Conservation (phyloP, 306 rosid genomes). For the Lathyrus aphaca region DNA sequence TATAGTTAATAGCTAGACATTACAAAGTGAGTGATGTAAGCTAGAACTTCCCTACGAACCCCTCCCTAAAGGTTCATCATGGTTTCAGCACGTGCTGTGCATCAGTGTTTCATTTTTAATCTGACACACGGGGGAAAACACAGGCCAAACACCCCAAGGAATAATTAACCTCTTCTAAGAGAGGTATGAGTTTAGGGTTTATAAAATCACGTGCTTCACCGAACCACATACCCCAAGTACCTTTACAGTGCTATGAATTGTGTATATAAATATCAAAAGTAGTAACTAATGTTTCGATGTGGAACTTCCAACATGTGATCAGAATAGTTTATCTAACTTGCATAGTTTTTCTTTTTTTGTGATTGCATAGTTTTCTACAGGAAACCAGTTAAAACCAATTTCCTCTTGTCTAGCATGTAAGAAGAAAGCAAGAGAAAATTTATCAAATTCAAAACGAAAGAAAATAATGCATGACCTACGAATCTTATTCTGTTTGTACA, state of each 20-base stretch:
- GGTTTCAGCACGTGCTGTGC: not conserved
- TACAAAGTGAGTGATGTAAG: not conserved
- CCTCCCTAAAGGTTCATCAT: not conserved
- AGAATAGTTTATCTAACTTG: too few relatives aligned
- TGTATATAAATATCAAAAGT: not conserved
- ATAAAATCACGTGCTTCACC: not conserved
- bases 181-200: not conserved
- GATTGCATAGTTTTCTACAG: not conserved
- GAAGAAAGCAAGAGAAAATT: too few relatives aligned
- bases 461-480: not conserved
- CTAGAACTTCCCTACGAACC: not conserved
- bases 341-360: not conserved
- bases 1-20: not conserved
- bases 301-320: not conserved
- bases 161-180: accelerated
- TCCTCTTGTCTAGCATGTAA: too few relatives aligned
- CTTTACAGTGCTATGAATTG: accelerated
- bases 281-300: not conserved
- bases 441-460: too few relatives aligned
- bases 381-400: too few relatives aligned
- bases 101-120: not conserved
- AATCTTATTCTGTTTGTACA: not conserved
- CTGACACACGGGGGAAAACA: not conserved
- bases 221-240: not conserved
- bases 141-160: not conserved